phyloP scores from a whole-genome alignment of 2,329 filamentous ascomycete genomes.

The Xylaria sp. region DNA sequence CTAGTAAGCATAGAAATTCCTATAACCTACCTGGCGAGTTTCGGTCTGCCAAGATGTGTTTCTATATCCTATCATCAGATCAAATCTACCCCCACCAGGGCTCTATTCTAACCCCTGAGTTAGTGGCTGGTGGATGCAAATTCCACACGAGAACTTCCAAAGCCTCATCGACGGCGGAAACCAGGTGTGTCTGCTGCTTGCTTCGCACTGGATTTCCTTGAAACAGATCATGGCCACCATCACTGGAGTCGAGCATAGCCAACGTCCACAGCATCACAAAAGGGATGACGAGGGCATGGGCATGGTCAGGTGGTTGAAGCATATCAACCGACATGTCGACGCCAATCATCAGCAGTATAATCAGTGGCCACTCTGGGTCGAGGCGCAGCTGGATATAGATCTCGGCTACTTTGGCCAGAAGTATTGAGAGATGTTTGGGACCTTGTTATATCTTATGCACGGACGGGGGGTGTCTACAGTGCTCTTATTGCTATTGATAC shows the following conservation, averaged over 20 bases:
- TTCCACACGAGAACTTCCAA: slow-evolving; percentile 64
- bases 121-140: slow-evolving; percentile 66
- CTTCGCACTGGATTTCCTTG: slow-evolving; percentile 65
- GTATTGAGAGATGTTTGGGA: slow-evolving; percentile 17
- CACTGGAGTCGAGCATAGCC: slow-evolving; percentile 54
- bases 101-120: slow-evolving; percentile 7
- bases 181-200: slow-evolving; percentile 60
- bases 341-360: slow-evolving; percentile 60
- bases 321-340: slow-evolving; percentile 61
- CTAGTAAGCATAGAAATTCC: slow-evolving; percentile 46
- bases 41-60: background rate
- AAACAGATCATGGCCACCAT: slow-evolving; percentile 66
- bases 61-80: background rate
- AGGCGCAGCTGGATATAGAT: slow-evolving; percentile 60
- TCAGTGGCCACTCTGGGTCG: slow-evolving; percentile 66
- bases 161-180: slow-evolving; percentile 60
- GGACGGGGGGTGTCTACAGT: background rate
- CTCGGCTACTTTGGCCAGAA: slow-evolving; percentile 58
- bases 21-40: background rate
- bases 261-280: slow-evolving; percentile 38
- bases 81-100: background rate
- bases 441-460: slow-evolving; percentile 5
- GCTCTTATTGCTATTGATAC: slow-evolving; percentile 25
- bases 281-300: slow-evolving; percentile 53
- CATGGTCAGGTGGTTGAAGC: slow-evolving; percentile 62